Evolutionary conservation across 768 basidiomycete species (phyloP).

Genomic region (Phanerochaete carnosa): DNA sequence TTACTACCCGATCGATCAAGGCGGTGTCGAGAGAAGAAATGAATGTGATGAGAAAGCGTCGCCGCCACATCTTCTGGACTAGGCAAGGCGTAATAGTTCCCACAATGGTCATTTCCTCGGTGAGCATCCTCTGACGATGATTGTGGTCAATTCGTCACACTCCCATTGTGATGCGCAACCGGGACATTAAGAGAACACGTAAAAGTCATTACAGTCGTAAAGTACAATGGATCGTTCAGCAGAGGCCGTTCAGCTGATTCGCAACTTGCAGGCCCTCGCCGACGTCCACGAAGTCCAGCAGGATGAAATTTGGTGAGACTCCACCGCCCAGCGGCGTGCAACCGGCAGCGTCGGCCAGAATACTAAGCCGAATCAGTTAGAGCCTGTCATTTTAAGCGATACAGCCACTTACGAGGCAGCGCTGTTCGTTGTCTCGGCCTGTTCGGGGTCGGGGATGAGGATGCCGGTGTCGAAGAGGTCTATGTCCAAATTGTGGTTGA

Average conservation of each 20-base stretch:
- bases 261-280: conserved; percentile 44
- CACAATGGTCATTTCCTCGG: too few species aligned
- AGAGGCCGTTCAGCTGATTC: conserved; percentile 40
- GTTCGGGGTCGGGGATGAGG: conserved; percentile 25
- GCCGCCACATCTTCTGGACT: too few species aligned
- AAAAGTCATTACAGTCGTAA: too few species aligned
- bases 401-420: conserved; percentile 23
- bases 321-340: conserved; percentile 42
- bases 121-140: too few species aligned
- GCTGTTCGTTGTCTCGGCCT: conserved; percentile 29
- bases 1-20: too few species aligned
- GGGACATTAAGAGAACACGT: too few species aligned
- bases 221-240: too few species aligned
- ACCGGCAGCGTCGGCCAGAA: conserved; percentile 38
- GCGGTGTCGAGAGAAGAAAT: too few species aligned
- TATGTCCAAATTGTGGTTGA: conserved; percentile 55
- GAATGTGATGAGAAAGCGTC: too few species aligned
- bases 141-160: too few species aligned
- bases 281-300: conserved; percentile 50
- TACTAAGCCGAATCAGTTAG: conserved; percentile 26
- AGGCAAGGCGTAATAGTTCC: too few species aligned
- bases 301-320: conserved; percentile 48
- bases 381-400: not conserved
- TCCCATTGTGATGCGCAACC: too few species aligned
- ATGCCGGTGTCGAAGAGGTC: conserved; percentile 29